A percentile compares a stretch with the other conserved stretches of the same genome.
These are phyloP conservation scores for Fusarium torreyae DNA, from an alignment of 2,329 filamentous ascomycete species.

Conservation along the genomic window DNA sequence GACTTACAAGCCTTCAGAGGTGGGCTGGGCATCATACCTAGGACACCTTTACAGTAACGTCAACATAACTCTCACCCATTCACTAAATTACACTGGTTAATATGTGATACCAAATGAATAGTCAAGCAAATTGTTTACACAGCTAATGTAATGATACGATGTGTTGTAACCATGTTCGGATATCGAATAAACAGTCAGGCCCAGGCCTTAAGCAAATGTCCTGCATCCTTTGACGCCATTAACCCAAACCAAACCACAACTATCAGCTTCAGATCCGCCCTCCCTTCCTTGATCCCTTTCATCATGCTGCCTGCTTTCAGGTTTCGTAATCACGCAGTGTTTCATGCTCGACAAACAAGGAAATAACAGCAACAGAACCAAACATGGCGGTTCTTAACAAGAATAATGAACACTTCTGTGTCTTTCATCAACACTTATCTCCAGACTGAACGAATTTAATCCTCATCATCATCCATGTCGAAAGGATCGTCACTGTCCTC, in stretches of 20 bases:
- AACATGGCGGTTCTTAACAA: slow-evolving; percentile 3
- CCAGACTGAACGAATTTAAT: slow-evolving; percentile 40
- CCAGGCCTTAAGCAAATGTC: slow-evolving; percentile 18
- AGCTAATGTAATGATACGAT: slow-evolving; percentile 3
- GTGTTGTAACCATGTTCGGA: slow-evolving; percentile 14
- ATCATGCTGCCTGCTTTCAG: slow-evolving; percentile 11
- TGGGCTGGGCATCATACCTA: background rate
- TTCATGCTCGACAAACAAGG: slow-evolving; percentile 25
- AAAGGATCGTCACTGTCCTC: slow-evolving; percentile 62
- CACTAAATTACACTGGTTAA: background rate
- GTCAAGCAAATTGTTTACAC: background rate
- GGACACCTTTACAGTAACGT: background rate
- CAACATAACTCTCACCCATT: background rate
- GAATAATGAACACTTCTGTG: slow-evolving; percentile 13
- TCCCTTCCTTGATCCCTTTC: background rate
- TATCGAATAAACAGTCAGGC: slow-evolving; percentile 31
- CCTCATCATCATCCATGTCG: slow-evolving; percentile 62
- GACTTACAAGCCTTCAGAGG: background rate
- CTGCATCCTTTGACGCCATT: slow-evolving; percentile 35
- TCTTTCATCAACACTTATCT: slow-evolving; percentile 1
- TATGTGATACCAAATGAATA: background rate
- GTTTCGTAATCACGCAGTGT: slow-evolving; percentile 14
- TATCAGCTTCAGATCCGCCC: slow-evolving; percentile 18
- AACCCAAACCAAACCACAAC: slow-evolving; percentile 14
- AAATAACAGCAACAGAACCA: slow-evolving; percentile 15